A percentile compares a stretch with the other conserved stretches of the same genome.
phyloP scores from a whole-genome alignment of 352 stramenopile genomes.

The Blastocystis sp. region DNA sequence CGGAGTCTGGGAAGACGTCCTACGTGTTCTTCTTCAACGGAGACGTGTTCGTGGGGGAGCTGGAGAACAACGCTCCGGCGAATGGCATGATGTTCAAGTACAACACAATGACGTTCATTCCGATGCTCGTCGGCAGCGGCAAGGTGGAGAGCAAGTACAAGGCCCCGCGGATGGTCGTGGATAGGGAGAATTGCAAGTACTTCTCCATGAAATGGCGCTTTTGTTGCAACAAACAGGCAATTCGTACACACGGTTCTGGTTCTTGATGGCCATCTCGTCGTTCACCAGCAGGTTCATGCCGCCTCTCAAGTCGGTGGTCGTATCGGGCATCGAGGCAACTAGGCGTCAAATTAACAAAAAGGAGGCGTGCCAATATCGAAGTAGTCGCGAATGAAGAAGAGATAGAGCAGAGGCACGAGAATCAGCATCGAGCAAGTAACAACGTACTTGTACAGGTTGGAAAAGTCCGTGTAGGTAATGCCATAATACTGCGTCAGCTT shows the following conservation, averaged over 20 bases:
- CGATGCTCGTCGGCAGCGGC: constrained; percentile 2
- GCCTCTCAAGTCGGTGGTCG: neutral
- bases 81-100: constrained; percentile 41
- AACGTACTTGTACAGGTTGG: constrained; percentile 62
- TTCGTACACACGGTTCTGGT: constrained; percentile 34
- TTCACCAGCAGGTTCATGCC: constrained; percentile 47
- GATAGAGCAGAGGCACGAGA: constrained; percentile 44
- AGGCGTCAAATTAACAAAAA: neutral
- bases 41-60: constrained; percentile 35
- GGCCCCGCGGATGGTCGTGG: neutral
- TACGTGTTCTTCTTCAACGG: constrained; percentile 56
- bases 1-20: neutral
- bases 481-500: constrained; percentile 35
- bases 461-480: constrained; percentile 48
- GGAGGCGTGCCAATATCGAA: constrained; percentile 11
- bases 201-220: constrained; percentile 8
- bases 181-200: constrained; percentile 21
- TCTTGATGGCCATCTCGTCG: constrained; percentile 54
- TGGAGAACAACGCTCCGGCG: neutral
- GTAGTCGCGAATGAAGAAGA: constrained; percentile 67
- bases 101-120: neutral
- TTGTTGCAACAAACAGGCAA: constrained; percentile 13
- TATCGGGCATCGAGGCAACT: constrained; percentile 27
- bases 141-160: neutral
- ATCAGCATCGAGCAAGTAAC: constrained; percentile 46